A percentile compares a stretch with the other conserved stretches of the same genome.
phyloP scores from a whole-genome alignment of 1,284 basidiomycete species.

The Rhodotorula sp. region DNA sequence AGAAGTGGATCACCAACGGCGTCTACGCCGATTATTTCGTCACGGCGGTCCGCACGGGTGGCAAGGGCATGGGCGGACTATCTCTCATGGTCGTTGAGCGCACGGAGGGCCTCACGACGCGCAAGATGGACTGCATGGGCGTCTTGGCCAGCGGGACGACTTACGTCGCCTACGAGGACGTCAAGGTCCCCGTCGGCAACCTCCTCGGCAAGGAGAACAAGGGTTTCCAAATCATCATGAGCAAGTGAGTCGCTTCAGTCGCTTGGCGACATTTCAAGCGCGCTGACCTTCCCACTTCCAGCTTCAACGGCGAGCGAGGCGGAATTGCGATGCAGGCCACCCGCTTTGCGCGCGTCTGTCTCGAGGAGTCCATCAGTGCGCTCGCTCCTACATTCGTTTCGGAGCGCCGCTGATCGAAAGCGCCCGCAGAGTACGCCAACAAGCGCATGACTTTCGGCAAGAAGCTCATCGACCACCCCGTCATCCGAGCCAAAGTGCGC shows the following conservation, averaged over 20 bases:
- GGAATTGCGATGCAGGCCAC: slow-evolving; percentile 43
- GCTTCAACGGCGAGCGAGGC: slow-evolving; percentile 17
- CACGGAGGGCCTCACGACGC: slow-evolving; percentile 42
- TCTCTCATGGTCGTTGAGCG: slow-evolving; percentile 47
- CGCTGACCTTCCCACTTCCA: not conserved
- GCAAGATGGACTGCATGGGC: slow-evolving; percentile 46
- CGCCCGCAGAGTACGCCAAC: slow-evolving; percentile 36
- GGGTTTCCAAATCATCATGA: slow-evolving; percentile 29
- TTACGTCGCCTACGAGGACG: slow-evolving; percentile 48
- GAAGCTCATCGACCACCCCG: slow-evolving; percentile 42
- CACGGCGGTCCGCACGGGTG: slow-evolving; percentile 48
- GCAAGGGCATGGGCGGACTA: slow-evolving; percentile 49
- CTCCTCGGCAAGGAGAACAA: slow-evolving; percentile 46
- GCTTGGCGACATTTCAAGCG: not conserved
- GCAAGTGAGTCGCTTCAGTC: not conserved
- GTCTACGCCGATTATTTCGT: slow-evolving; percentile 46
- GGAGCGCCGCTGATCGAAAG: not conserved
- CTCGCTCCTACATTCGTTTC: not conserved
- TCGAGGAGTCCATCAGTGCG: slow-evolving; percentile 33
- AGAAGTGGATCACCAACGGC: slow-evolving; percentile 48
- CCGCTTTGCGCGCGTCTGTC: slow-evolving; percentile 35
- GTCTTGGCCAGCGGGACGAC: slow-evolving; percentile 47
- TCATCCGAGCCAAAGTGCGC: slow-evolving; percentile 42
- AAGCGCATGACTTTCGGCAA: slow-evolving; percentile 44
- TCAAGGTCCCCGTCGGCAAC: slow-evolving; percentile 48